Base-by-base conservation (phyloP, 257 asterid genomes). In the Mitragyna speciosa region DNA sequence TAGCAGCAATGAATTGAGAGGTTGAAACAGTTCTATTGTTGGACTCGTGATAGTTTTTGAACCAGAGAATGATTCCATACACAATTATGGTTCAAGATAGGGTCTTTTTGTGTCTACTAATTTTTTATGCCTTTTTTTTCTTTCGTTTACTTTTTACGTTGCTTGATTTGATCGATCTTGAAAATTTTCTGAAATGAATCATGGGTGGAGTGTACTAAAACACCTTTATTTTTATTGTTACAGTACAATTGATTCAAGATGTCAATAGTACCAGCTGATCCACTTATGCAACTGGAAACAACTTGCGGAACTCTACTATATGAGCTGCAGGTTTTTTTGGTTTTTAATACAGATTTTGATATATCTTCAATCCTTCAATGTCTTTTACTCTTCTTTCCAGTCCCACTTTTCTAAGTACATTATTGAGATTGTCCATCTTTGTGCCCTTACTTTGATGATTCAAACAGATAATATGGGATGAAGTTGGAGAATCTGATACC, bases 381-480 rank as follows among this genome's bases (percentile, higher is more conserved):
- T 82, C 31, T 39, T 26, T 63, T 7, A 22, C 33, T 14, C 33
- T 78, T 24, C 12, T 65, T 3, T 78, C 36, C 20, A 16, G 12
- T 28, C 41, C 36, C 30, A 33, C 12, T 43, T 65, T 33, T 47
- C 70, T 73, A 75, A 76, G 26, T 81, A n/a, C 65, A 14, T 51
- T 75, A 39, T 58, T 78, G 49, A 75, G 30, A 14, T 77, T 39
- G 41, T 33, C 36, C 47, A 76, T 81, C 19, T 28, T 49, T 2
- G 19, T 33, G 28, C 48, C 20, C 12, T 69, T 14, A 3, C 39
- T 69, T 67, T 78, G 31, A 31, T 80, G 88, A 59, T 66, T 39
- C 56, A 36, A 70, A 81, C 84, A 96, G 99, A 92, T 94, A 82
- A 94, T 96, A 86, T 96, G 99, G 99, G 97, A 96, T 52, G 99